Evolutionary conservation across 805 yeast species (phyloP).

Genomic region (Yamadazyma insecticola): DNA sequence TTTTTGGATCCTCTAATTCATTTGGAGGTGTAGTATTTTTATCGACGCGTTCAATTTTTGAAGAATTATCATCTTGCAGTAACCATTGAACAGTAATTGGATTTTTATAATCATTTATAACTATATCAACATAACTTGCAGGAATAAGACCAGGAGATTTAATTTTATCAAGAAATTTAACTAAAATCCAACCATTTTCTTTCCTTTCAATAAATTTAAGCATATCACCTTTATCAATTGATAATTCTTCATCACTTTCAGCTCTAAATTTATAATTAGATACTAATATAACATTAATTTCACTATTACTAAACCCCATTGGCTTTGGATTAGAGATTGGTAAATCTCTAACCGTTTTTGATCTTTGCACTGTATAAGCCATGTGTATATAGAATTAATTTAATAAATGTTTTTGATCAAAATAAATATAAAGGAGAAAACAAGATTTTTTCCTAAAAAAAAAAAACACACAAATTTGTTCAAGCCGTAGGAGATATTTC

Average conservation of each 20-base stretch:
- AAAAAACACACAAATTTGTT: too few relatives aligned
- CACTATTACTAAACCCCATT: slow-evolving; percentile 2
- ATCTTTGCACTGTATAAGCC: too few relatives aligned
- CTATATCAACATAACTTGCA: slow-evolving; percentile 44
- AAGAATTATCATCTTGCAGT: too few relatives aligned
- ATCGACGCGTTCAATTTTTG: background rate
- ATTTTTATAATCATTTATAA: slow-evolving; percentile 34
- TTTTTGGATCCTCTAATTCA: slow-evolving; percentile 3
- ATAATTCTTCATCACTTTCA: slow-evolving; percentile 40
- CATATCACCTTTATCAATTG: slow-evolving; percentile 47
- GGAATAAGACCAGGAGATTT: slow-evolving; percentile 49
- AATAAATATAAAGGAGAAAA: too few relatives aligned
- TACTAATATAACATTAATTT: slow-evolving; percentile 37
- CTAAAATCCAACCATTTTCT: slow-evolving; percentile 53
- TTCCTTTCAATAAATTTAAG: slow-evolving; percentile 44
- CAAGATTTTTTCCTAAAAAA: too few relatives aligned
- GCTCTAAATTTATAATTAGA: slow-evolving; percentile 43
- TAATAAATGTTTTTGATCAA: too few relatives aligned
- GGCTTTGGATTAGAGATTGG: slow-evolving; percentile 14
- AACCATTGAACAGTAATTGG: slow-evolving; percentile 38
- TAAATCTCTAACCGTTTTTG: slow-evolving; percentile 7
- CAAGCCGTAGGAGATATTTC: too few relatives aligned
- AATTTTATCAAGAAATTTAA: slow-evolving; percentile 47
- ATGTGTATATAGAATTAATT: too few relatives aligned
- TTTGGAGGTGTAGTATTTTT: slow-evolving; percentile 1